Evolutionary conservation across 1,139 yeast genomes (phyloP), one percentile per base, ranked within the genome.

Genomic region (Candida neerlandica): DNA sequence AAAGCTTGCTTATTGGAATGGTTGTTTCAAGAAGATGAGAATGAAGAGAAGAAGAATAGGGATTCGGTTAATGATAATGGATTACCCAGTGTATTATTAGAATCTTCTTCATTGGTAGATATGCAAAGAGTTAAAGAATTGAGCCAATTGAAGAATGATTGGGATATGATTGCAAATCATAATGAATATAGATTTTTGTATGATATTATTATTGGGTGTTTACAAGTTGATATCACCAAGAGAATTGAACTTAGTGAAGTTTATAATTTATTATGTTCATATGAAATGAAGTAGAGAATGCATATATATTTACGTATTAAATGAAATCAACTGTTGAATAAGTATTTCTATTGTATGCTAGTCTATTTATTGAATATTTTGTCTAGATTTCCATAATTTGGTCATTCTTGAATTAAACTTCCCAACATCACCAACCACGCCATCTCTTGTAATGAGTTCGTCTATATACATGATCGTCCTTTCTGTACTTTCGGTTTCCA

Each of bases 181-280:
- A 44, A 43, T 6, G 67, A 66, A 48, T 70, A 59, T 51, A 51
- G 53, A 46, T 65, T 73, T 60, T 55, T 82, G 32, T 66, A 67
- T 46, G 71, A 77, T n/a, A 66, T 81, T 7, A 72, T 85, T 3
- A 59, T 63, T 35, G 86, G 86, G 18, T 84, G 90, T 56, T 69
- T 86, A 57, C 77, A 75, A 27, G 67, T 65, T 49, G 78, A 84
- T 56, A 70, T 80, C 39, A 76, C 77, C 16, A 68, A 73, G 49
- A 69, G 92, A 48, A 37, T 37, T 21, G 41, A 37, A 23, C 15
- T 37, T 14, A 19, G 41, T 12, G 29, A 37, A 37, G 41, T 37
- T n/a, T 37, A 37, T 37, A n/a, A 37, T 37, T 37, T 37, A 37
- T 23, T 37, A 37, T 37, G 29, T 37, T 37, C 41, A 21, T 37